Conservation (phyloP, 441 rosid species). For the Dalechampia spathulata region DNA sequence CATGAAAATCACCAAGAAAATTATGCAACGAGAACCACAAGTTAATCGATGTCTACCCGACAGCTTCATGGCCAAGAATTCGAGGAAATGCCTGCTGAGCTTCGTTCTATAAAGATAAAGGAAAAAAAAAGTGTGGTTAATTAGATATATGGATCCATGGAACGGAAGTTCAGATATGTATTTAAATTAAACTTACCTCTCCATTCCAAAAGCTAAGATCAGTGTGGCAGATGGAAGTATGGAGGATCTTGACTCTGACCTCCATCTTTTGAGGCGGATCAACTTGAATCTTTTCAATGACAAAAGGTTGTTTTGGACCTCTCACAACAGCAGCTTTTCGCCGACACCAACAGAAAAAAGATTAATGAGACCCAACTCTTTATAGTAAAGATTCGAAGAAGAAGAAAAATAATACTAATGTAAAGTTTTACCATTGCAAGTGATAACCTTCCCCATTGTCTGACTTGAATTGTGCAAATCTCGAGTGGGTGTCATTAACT, state of each 20-base stretch:
- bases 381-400: too few relatives aligned
- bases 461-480: conserved; percentile 2
- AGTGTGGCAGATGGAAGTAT: conserved; percentile 37
- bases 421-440: conserved; percentile 29
- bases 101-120: conserved; percentile 21
- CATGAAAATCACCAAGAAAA: too few relatives aligned
- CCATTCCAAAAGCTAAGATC: conserved; percentile 37
- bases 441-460: conserved; percentile 28
- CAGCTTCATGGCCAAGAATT: conserved; percentile 45
- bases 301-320: conserved; percentile 30
- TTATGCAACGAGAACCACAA: too few relatives aligned
- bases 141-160: neutral
- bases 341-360: too few relatives aligned
- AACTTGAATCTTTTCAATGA: conserved; percentile 30
- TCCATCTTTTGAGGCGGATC: conserved; percentile 41
- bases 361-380: too few relatives aligned
- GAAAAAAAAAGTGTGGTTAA: neutral
- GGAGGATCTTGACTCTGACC: conserved; percentile 36
- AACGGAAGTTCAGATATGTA: neutral
- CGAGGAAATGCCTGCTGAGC: conserved; percentile 36
- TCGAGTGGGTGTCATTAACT: neutral
- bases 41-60: conserved; percentile 26
- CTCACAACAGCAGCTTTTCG: conserved; percentile 31
- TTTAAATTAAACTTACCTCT: conserved; percentile 19
- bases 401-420: too few relatives aligned